These are phyloP conservation scores for Epicoccum nigrum DNA, from an alignment of 2,329 filamentous ascomycete species.

Conservation along the genomic window DNA sequence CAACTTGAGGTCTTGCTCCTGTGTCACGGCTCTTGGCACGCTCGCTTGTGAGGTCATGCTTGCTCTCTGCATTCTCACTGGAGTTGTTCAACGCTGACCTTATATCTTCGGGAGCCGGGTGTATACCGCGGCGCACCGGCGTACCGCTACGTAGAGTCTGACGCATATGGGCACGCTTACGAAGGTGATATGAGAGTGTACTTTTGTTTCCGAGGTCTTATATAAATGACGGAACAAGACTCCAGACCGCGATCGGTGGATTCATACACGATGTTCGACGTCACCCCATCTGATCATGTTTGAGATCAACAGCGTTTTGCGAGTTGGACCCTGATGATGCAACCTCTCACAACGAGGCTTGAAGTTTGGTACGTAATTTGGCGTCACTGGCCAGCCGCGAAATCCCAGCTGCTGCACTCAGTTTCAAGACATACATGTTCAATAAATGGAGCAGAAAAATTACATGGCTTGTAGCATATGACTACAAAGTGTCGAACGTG, in stretches of 20 bases:
- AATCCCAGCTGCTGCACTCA: neutral
- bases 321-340: slow-evolving; percentile 11
- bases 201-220: too few species aligned
- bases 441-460: too few species aligned
- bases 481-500: too few species aligned
- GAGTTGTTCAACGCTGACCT: slow-evolving; percentile 1
- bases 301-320: neutral
- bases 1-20: neutral
- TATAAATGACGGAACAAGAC: too few species aligned
- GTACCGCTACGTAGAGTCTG: slow-evolving; percentile 8
- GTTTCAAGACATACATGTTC: too few species aligned
- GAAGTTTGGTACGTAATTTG: slow-evolving; percentile 14
- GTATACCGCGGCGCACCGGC: slow-evolving; percentile 12
- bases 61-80: slow-evolving; percentile 4
- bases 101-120: slow-evolving; percentile 1
- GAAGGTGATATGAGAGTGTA: too few species aligned
- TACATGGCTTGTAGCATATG: too few species aligned
- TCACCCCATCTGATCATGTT: neutral
- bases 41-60: slow-evolving; percentile 6
- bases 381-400: slow-evolving; percentile 11
- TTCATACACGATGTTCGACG: slow-evolving; percentile 1
- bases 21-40: slow-evolving; percentile 1
- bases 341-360: slow-evolving; percentile 2
- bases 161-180: neutral
- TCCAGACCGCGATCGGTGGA: too few species aligned